A percentile compares a stretch with the other conserved stretches of the same genome.
Evolutionary conservation across 2,329 filamentous ascomycete genomes (phyloP).

Genomic region (Ophiostoma himal-ulmi): DNA sequence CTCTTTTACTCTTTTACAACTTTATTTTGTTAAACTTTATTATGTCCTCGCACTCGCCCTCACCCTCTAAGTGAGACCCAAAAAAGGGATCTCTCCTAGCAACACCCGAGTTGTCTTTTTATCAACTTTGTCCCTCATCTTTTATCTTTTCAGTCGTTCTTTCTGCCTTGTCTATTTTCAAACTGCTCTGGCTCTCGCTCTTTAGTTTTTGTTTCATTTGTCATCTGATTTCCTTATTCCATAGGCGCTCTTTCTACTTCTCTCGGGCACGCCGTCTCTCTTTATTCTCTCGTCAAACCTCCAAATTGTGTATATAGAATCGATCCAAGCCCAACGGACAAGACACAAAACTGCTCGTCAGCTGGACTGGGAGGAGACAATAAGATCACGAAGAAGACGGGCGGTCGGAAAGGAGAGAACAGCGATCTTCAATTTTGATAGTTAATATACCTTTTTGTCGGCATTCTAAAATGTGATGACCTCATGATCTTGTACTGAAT

Average conservation of each 20-base stretch:
- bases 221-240: neutral
- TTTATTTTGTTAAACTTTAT: slow-evolving; percentile 8
- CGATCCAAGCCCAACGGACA: slow-evolving; percentile 7
- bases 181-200: neutral
- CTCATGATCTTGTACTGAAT: neutral
- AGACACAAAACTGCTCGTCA: slow-evolving; percentile 9
- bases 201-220: neutral
- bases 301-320: slow-evolving; percentile 5
- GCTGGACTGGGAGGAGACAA: slow-evolving; percentile 10
- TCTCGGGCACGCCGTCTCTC: neutral
- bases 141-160: slow-evolving; percentile 1
- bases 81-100: neutral
- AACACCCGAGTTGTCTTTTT: no score
- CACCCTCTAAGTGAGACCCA: neutral
- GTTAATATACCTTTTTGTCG: slow-evolving; percentile 12
- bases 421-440: neutral
- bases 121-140: neutral
- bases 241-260: neutral
- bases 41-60: neutral
- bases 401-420: neutral
- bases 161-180: neutral
- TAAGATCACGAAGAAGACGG: neutral
- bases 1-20: slow-evolving; percentile 3
- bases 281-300: neutral
- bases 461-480: neutral